These are phyloP conservation scores for Uncinocarpus reesii DNA, from an alignment of 2,329 filamentous ascomycete species.

Conservation along the genomic window DNA sequence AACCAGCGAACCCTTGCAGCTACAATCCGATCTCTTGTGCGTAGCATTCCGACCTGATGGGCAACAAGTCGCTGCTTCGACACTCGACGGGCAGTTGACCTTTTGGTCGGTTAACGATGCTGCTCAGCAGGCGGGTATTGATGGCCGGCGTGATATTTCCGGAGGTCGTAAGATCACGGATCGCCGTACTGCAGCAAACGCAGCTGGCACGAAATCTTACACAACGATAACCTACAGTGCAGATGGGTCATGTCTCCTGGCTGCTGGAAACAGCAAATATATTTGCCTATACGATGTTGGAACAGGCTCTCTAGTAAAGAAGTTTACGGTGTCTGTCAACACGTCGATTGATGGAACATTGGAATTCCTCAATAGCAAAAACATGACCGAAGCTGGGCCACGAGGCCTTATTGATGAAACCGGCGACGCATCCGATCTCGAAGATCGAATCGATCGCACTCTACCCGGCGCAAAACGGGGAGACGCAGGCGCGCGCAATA, in stretches of 20 bases:
- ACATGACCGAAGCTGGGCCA: slow-evolving; percentile 83
- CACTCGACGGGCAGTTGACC: slow-evolving; percentile 81
- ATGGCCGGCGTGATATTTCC: slow-evolving; percentile 83
- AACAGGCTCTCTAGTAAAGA: slow-evolving; percentile 83
- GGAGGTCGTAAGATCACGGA: slow-evolving; percentile 83
- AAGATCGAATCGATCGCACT: slow-evolving; percentile 67
- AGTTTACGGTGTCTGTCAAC: slow-evolving; percentile 92
- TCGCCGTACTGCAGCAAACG: slow-evolving; percentile 81
- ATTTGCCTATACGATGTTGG: slow-evolving; percentile 95
- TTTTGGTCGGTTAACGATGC: slow-evolving; percentile 92
- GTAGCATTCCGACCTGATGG: slow-evolving; percentile 85
- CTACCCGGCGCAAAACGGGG: slow-evolving; percentile 81
- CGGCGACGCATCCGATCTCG: slow-evolving; percentile 78
- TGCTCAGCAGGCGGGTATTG: slow-evolving; percentile 72
- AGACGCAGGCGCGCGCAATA: slow-evolving; percentile 69
- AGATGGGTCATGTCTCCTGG: slow-evolving; percentile 81
- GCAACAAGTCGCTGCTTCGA: slow-evolving; percentile 80
- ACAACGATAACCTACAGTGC: slow-evolving; percentile 80
- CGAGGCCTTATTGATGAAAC: slow-evolving; percentile 74
- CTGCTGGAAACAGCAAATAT: slow-evolving; percentile 94
- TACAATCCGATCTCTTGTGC: slow-evolving; percentile 81
- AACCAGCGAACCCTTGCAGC: slow-evolving; percentile 83
- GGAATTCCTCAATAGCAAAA: slow-evolving; percentile 88
- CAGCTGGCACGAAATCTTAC: slow-evolving; percentile 82
- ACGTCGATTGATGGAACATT: slow-evolving; percentile 92